phyloP scores from a whole-genome alignment of 73 alveolate genomes.

The Breviolum minutum region DNA sequence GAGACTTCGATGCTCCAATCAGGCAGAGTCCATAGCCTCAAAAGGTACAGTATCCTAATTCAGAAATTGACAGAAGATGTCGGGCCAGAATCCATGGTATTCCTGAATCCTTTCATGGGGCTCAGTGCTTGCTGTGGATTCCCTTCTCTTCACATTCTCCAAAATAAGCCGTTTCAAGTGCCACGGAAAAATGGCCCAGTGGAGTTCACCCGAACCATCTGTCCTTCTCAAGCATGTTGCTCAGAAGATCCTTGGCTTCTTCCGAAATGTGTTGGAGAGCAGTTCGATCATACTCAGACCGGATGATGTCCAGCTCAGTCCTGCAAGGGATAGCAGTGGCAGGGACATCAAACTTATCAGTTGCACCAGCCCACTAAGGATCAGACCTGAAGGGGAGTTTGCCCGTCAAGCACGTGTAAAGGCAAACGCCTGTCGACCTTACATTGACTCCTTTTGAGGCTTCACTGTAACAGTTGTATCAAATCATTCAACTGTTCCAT shows the following conservation, averaged over 20 bases:
- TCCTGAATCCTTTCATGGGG: neutral
- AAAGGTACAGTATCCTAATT: neutral
- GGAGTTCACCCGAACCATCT: too few relatives aligned
- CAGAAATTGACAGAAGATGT: neutral
- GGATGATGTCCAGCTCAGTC: conserved; percentile 82
- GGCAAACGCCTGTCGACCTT: conserved; percentile 84
- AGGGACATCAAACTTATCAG: neutral
- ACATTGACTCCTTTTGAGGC: neutral
- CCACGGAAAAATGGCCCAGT: too few relatives aligned
- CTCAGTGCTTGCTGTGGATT: neutral
- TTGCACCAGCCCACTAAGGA: neutral
- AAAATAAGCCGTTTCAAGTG: too few relatives aligned
- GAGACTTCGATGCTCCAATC: too few relatives aligned
- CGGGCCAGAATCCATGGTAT: neutral
- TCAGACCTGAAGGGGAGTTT: conserved; percentile 69
- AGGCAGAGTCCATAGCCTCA: neutral
- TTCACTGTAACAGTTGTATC: neutral
- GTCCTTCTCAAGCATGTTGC: conserved; percentile 78
- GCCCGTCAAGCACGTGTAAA: conserved; percentile 89
- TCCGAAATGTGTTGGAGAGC: conserved; percentile 57
- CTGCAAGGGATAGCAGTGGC: neutral
- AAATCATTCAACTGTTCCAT: neutral
- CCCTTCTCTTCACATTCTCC: neutral
- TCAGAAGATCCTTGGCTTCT: conserved; percentile 79
- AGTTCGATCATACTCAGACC: conserved; percentile 72